These are phyloP conservation scores for Orychophragmus violaceus DNA, from an alignment of 345 rosid species.

Conservation along the genomic window DNA sequence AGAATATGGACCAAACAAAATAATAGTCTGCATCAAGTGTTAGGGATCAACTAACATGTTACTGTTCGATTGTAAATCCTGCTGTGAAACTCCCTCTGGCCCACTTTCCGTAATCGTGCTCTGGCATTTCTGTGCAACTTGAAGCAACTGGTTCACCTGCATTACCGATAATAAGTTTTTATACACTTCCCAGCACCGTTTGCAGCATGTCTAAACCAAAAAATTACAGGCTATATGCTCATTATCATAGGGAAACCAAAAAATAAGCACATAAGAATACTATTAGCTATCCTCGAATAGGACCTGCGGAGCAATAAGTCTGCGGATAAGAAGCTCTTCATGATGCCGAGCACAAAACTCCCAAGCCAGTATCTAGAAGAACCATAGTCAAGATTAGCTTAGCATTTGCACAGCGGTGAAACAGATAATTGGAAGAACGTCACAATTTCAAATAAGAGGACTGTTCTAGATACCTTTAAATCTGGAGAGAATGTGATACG, in stretches of 20 bases:
- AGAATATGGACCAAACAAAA: neutral
- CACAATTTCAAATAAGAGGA: neutral
- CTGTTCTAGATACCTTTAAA: constrained; percentile 54
- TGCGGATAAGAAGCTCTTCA: constrained; percentile 90
- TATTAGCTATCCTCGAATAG: neutral
- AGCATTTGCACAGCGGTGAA: neutral
- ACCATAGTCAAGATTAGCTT: neutral
- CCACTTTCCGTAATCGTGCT: constrained; percentile 84
- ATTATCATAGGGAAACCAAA: no score
- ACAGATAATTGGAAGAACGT: neutral
- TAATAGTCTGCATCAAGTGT: neutral
- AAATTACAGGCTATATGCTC: no score
- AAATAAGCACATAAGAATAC: no score
- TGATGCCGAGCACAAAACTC: constrained; percentile 90
- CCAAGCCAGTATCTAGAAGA: constrained; percentile 77
- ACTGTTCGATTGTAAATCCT: constrained; percentile 78
- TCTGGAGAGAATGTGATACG: constrained; percentile 82
- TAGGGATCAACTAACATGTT: constrained; percentile 52
- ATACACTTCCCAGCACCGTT: neutral
- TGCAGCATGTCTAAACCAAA: no score
- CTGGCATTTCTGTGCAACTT: constrained; percentile 91
- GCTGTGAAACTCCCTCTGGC: constrained; percentile 72
- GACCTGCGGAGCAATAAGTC: constrained; percentile 90
- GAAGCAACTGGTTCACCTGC: constrained; percentile 85
- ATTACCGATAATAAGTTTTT: constrained; percentile 4